phyloP scores from a whole-genome alignment of 2,329 filamentous ascomycete genomes.

The Penicillium sp. region DNA sequence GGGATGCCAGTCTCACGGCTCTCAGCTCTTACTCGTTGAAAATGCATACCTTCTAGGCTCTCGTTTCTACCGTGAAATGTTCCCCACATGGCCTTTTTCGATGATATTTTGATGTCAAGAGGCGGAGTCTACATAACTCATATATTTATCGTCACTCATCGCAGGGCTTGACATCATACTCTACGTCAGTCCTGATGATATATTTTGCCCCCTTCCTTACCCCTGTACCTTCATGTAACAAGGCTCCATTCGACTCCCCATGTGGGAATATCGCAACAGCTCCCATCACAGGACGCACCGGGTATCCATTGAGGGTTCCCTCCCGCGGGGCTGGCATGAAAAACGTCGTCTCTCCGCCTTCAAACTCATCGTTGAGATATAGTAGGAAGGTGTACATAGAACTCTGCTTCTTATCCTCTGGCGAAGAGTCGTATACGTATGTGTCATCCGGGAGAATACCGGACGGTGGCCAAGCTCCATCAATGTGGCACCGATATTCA shows the following conservation, averaged over 20 bases:
- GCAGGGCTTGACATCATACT: constrained; percentile 58
- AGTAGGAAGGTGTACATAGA: constrained; percentile 68
- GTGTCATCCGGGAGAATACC: constrained; percentile 57
- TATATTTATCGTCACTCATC: constrained; percentile 5
- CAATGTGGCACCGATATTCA: constrained; percentile 68
- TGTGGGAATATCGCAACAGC: constrained; percentile 68
- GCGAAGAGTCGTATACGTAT: constrained; percentile 67
- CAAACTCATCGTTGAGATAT: constrained; percentile 70
- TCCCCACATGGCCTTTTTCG: background rate
- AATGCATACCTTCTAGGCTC: background rate
- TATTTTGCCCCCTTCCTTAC: constrained; percentile 66
- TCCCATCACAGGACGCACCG: constrained; percentile 66
- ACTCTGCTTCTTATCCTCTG: constrained; percentile 58
- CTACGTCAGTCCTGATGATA: constrained; percentile 68
- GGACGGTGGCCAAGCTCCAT: constrained; percentile 71
- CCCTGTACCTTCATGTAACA: constrained; percentile 69
- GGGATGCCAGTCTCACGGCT: too few species aligned
- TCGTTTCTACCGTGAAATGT: background rate
- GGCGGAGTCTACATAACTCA: background rate
- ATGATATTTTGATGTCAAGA: background rate
- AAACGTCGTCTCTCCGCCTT: constrained; percentile 69
- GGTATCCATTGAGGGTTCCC: constrained; percentile 67
- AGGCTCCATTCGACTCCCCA: constrained; percentile 62
- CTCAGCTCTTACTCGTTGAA: background rate
- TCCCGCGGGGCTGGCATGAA: constrained; percentile 65